Evolutionary conservation across 2,329 filamentous ascomycete species (phyloP).

Genomic region (Colletotrichum ledebouriae): DNA sequence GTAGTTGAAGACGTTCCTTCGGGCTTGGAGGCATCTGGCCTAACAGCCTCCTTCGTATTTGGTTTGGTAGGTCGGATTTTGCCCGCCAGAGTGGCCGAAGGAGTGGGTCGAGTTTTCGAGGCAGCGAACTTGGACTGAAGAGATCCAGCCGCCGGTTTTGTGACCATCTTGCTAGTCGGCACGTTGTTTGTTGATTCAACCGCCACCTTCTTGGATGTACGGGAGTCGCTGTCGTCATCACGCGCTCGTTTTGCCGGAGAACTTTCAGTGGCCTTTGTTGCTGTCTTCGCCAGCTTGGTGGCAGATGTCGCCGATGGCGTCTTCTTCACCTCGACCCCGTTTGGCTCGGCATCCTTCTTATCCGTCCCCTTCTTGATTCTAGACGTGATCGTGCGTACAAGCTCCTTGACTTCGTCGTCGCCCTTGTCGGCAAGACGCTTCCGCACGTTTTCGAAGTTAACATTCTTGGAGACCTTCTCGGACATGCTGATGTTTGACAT

Average conservation of each 20-base stretch:
- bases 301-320: slow-evolving; percentile 34
- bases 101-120: slow-evolving; percentile 47
- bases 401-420: slow-evolving; percentile 72
- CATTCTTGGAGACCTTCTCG: slow-evolving; percentile 71
- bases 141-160: slow-evolving; percentile 50
- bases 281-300: slow-evolving; percentile 48
- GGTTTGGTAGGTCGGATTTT: slow-evolving; percentile 61
- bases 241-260: slow-evolving; percentile 53
- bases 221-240: slow-evolving; percentile 57
- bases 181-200: slow-evolving; percentile 55
- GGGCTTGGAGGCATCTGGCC: slow-evolving; percentile 44
- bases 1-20: slow-evolving; percentile 36
- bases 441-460: slow-evolving; percentile 75
- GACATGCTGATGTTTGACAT: slow-evolving; percentile 74
- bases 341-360: slow-evolving; percentile 45
- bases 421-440: slow-evolving; percentile 75
- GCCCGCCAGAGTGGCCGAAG: slow-evolving; percentile 60
- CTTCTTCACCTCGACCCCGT: slow-evolving; percentile 46
- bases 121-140: slow-evolving; percentile 47
- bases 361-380: slow-evolving; percentile 57
- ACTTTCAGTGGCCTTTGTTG: slow-evolving; percentile 49
- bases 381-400: slow-evolving; percentile 69
- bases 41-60: slow-evolving; percentile 41
- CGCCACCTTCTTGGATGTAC: slow-evolving; percentile 58
- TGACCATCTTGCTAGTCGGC: slow-evolving; percentile 56